These are phyloP conservation scores for Colletotrichum sp. DNA, from an alignment of 2,329 filamentous ascomycete genomes.

Conservation along the genomic window DNA sequence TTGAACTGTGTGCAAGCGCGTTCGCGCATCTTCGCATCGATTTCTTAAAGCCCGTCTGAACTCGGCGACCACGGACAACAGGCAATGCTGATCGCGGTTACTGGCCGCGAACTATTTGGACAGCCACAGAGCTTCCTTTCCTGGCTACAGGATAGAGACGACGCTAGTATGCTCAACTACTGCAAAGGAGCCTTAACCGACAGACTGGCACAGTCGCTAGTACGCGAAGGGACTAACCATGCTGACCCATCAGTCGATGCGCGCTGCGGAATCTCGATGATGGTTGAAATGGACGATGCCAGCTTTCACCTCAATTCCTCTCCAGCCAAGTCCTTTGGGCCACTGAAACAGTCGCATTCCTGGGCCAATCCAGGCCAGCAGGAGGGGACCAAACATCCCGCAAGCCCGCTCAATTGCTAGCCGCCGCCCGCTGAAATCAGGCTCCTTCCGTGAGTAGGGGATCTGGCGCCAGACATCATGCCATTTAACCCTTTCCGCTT, in stretches of 20 bases:
- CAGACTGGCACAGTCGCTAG: constrained; percentile 1
- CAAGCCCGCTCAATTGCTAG: not conserved
- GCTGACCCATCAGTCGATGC: not conserved
- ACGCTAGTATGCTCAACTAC: not conserved
- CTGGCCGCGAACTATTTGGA: not conserved
- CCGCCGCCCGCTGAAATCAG: not conserved
- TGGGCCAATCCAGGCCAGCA: not conserved
- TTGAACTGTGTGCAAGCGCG: not conserved
- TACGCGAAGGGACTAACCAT: not conserved
- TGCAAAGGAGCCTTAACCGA: constrained; percentile 1
- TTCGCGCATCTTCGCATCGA: not conserved
- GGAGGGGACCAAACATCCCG: not conserved
- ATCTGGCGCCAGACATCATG: not conserved
- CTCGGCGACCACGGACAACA: not conserved
- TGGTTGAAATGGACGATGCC: not conserved
- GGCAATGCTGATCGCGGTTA: not conserved
- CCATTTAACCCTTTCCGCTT: not conserved
- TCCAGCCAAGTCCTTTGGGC: not conserved
- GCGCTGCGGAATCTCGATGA: not conserved
- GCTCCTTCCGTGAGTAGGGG: not conserved
- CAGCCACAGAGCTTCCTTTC: not conserved
- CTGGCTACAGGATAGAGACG: not conserved
- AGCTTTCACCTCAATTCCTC: not conserved
- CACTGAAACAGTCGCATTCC: not conserved
- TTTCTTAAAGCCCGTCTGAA: not conserved